Base-by-base conservation (phyloP, 257 asterid species). In the Gardenia jasminoides region DNA sequence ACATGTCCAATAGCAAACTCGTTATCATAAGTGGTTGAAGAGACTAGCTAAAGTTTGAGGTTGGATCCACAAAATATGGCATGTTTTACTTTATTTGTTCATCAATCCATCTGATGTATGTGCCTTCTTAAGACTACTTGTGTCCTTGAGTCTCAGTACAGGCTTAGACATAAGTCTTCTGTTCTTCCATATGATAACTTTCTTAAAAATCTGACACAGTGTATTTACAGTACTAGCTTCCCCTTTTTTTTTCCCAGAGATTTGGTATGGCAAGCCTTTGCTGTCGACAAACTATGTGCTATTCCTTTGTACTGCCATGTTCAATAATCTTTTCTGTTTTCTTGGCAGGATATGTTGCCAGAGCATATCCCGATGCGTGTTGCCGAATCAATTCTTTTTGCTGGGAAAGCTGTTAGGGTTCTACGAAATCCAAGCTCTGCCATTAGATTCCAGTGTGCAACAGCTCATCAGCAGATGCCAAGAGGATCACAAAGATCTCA, bases 381-480 rank as follows among this genome's bases (percentile, higher is more conserved):
- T 77, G 98, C 97, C 43, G 97, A 96, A 84, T 92, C 99, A 24
- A 82, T 96, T 78, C 90, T 91, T 69, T 96, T 96, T 88, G 91
- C 98, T 86, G 99, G 99, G 79, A 96, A 96, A 90, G 99, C 99
- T 80, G 81, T 96, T 80, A 83, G 97, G 85, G 91, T 93, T 86
- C 98, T 96, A 84, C 93, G 96, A 76, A 96, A 96, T 89, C 98
- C 99, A 84, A 92, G 92, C 84, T 91, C 93, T 22, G 74, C 91
- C 50, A 82, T 86, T 79, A 91, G 86, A 77, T 84, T 83, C 67
- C 85, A 83, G 75, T 92, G 88, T 70, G 79, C 82, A 82, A 80
- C 87, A 66, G 82, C 89, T 69, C 86, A 83, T 78, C 98, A 85
- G 85, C 93, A 91, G 85, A 83, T 87, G 56, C 91, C 85, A 62